Conservation (phyloP, 164 flowering plant genomes). For the Tinospora cordifolia region DNA sequence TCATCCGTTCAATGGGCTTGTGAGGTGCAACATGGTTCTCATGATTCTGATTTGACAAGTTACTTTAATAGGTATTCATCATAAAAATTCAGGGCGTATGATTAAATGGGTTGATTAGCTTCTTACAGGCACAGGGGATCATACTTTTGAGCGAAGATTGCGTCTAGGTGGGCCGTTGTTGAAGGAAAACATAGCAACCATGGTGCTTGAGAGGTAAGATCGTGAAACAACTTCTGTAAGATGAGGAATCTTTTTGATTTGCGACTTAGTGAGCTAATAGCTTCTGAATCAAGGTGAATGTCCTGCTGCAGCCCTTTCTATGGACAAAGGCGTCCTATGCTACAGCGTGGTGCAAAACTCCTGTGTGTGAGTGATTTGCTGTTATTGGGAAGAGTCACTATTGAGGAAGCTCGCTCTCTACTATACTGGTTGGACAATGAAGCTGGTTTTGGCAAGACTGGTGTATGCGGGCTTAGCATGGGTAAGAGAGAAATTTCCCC, state of each 20-base stretch:
- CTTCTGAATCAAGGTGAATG: slow-evolving; percentile 15
- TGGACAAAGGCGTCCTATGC: slow-evolving; percentile 75
- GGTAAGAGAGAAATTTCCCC: slow-evolving; percentile 40
- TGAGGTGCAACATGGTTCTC: not conserved
- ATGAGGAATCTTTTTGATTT: not conserved
- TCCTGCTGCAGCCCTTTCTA: slow-evolving; percentile 74
- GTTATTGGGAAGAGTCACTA: slow-evolving; percentile 81
- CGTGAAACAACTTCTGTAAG: not conserved
- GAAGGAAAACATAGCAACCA: slow-evolving; percentile 92
- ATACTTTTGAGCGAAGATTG: slow-evolving; percentile 82
- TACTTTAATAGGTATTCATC: not conserved
- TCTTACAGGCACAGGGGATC: slow-evolving; percentile 87
- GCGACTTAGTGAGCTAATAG: not conserved
- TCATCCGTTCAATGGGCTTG: too few relatives aligned
- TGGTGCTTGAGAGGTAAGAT: slow-evolving; percentile 96
- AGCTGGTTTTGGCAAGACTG: slow-evolving; percentile 84
- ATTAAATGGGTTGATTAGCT: not conserved
- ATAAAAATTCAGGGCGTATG: not conserved
- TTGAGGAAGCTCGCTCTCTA: slow-evolving; percentile 86
- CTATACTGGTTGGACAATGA: slow-evolving; percentile 78
- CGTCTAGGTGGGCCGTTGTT: slow-evolving; percentile 91
- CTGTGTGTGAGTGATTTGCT: slow-evolving; percentile 95
- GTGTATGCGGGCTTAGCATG: slow-evolving; percentile 98
- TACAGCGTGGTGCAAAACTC: slow-evolving; percentile 83
- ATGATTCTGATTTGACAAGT: not conserved